Percentiles rank a stretch among this genome's conserved stretches.
These are phyloP conservation scores for Metschnikowia baotianmanensis DNA, from an alignment of 805 yeast genomes.

Conservation along the genomic window DNA sequence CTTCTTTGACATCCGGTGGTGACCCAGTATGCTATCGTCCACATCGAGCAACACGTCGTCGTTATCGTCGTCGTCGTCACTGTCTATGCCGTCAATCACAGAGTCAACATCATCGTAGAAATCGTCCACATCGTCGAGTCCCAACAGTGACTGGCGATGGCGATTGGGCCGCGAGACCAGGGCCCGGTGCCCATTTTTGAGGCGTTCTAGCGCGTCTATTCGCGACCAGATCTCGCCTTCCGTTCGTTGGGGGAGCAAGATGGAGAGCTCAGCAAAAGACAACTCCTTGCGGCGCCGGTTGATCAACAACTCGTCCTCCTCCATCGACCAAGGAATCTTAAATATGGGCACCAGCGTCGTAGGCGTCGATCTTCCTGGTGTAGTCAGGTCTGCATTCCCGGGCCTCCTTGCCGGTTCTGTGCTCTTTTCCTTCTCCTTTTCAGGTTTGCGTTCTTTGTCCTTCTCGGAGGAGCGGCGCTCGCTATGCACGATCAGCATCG, in stretches of 20 bases:
- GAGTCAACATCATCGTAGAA: constrained; percentile 42
- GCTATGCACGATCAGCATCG: constrained; percentile 15
- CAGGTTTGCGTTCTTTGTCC: constrained; percentile 6
- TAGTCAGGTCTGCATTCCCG: constrained; percentile 9
- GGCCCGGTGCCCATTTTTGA: constrained; percentile 22
- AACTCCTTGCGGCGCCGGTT: constrained; percentile 56
- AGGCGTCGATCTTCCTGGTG: constrained; percentile 7
- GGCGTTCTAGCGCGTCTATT: constrained; percentile 38
- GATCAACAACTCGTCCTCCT: constrained; percentile 69
- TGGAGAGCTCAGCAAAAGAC: constrained; percentile 68
- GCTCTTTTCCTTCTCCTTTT: constrained; percentile 2
- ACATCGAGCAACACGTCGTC: constrained; percentile 33
- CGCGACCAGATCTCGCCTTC: constrained; percentile 72
- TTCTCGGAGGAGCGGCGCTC: constrained; percentile 15
- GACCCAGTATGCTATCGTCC: constrained; percentile 29
- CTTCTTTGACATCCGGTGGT: constrained; percentile 20
- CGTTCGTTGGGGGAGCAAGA: constrained; percentile 68
- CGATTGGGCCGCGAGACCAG: constrained; percentile 24
- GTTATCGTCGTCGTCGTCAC: constrained; percentile 32
- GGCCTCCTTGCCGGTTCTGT: constrained; percentile 3
- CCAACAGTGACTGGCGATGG: constrained; percentile 38
- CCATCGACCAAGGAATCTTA: constrained; percentile 50
- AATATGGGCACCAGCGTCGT: constrained; percentile 20
- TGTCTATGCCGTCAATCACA: constrained; percentile 35
- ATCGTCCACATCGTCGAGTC: constrained; percentile 43